phyloP scores from a whole-genome alignment of 2,329 filamentous ascomycete species.

The Fusarium xylarioides region DNA sequence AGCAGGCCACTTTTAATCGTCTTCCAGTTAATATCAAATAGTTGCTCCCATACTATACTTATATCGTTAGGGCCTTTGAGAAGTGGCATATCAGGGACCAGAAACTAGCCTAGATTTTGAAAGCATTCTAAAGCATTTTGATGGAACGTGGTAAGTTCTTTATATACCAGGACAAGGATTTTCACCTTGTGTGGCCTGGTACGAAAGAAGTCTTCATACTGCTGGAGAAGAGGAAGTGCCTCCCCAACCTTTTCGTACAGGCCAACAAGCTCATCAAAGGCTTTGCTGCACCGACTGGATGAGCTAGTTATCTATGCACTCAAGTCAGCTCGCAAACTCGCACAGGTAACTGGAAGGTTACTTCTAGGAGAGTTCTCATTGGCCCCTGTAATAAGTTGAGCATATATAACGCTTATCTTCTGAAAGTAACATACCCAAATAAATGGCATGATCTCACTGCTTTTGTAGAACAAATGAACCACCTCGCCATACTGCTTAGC shows the following conservation, averaged over 20 bases:
- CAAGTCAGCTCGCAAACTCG: accelerated
- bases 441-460: neutral
- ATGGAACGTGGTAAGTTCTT: neutral
- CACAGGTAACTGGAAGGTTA: accelerated
- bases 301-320: neutral
- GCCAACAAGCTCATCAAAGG: neutral
- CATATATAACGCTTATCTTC: accelerated
- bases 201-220: neutral
- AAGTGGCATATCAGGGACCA: accelerated
- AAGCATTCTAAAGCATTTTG: neutral
- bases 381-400: neutral
- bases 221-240: neutral
- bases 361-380: accelerated
- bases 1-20: accelerated
- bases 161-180: accelerated
- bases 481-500: neutral
- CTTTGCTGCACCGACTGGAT: accelerated
- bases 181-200: neutral
- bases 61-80: accelerated
- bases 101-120: neutral
- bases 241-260: accelerated
- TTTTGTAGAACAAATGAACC: accelerated
- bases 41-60: accelerated
- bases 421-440: neutral
- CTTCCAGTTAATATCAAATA: neutral